Evolutionary conservation across 805 yeast species (phyloP).

Genomic region (Spathaspora boniae): DNA sequence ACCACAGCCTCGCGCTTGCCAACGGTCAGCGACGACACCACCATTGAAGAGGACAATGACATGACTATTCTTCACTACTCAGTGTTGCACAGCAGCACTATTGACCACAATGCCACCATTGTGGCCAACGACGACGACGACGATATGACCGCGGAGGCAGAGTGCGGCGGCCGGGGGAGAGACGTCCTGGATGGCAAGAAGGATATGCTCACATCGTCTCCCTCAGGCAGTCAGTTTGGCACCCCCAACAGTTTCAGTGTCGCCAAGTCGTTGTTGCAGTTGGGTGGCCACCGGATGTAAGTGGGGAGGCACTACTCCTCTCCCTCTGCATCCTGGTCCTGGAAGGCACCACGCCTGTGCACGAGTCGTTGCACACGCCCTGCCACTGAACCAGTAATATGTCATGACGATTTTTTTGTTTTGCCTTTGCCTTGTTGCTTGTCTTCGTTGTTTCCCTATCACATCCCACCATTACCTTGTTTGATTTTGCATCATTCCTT

Average conservation of each 20-base stretch:
- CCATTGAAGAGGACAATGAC: constrained; percentile 22
- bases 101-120: constrained; percentile 10
- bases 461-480: too few species aligned
- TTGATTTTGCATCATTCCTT: neutral
- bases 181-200: constrained; percentile 10
- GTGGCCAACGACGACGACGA: constrained; percentile 7
- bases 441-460: too few species aligned
- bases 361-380: too few species aligned
- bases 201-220: constrained; percentile 32
- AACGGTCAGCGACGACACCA: constrained; percentile 18
- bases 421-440: too few species aligned
- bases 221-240: constrained; percentile 32
- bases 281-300: constrained; percentile 24
- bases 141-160: constrained; percentile 15
- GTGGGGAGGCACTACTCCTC: neutral
- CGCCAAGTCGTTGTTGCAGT: constrained; percentile 43
- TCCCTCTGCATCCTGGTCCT: too few species aligned
- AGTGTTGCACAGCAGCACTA: constrained; percentile 6
- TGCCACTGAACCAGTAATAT: too few species aligned
- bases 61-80: constrained; percentile 17
- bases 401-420: too few species aligned
- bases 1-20: constrained; percentile 5
- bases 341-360: too few species aligned
- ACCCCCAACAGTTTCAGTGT: constrained; percentile 45
- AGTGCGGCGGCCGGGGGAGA: constrained; percentile 10